Base-by-base conservation (phyloP, 1,284 basidiomycete species). In the Ganoderma sp. region DNA sequence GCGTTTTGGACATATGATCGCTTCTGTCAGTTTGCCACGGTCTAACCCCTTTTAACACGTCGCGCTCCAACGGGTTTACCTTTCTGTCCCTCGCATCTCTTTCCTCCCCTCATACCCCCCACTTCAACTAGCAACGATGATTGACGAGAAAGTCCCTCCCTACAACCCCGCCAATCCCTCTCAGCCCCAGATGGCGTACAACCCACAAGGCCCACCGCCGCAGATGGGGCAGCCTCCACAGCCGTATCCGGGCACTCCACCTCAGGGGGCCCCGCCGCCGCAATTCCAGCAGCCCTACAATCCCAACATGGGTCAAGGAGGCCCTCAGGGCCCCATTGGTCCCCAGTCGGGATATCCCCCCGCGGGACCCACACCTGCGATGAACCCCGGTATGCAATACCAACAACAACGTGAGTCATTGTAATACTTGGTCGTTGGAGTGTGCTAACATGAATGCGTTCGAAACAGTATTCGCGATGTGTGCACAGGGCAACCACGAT, bases 401-500 rank as follows among this genome's bases (percentile, higher is more conserved):
- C 71, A 73, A 57, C 67, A 73, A 10, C 67, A 71, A 65, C 63
- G 71, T 73, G 28, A 64, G 39, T 8, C 17, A 12, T 22, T 12
- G 28, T 12, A 3, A 32, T 9, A 32, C 52, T 32, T 17, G 28
- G 2, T 60, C 22, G 25, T 2, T 8, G 22, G 41, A 19, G 8
- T 58, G 56, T 59, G 15, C 61, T 45, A 28, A 34, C 59, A 6
- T 34, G 17, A 25, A 28, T 43, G 17, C 37, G 50, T 25, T 32
- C 14, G 28, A 48, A 17, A 10, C 34, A 77, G 76, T 77, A 45
- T 71, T 73, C 64, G 76, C 73, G 25, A 63, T 70, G 63, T 77
- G 76, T 71, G 76, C 76, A 56, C 28, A 71, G 32, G 76, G 76
- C 14, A 72, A 77, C 62, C 76, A 77, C 70, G 74, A 76, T 52